A percentile compares a stretch with the other conserved stretches of the same genome.
These are phyloP conservation scores for Globisporangium echinulatum DNA, from an alignment of 352 stramenopile species.

Conservation along the genomic window DNA sequence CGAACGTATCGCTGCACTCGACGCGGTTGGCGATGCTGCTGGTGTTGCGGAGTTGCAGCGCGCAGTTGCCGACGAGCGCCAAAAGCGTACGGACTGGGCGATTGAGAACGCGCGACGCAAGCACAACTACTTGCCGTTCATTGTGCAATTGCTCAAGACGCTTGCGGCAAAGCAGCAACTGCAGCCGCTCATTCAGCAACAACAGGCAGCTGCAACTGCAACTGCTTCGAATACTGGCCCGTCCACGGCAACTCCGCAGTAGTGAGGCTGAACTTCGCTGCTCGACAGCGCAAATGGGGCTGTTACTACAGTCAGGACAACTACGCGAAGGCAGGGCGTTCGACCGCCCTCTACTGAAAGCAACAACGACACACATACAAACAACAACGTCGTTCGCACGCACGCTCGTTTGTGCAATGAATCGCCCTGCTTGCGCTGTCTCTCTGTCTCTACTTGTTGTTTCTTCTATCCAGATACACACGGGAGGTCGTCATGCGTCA, in stretches of 20 bases:
- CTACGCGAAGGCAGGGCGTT: too few relatives aligned
- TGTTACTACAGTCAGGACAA: too few relatives aligned
- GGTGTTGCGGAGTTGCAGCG: constrained; percentile 38
- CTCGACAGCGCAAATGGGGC: too few relatives aligned
- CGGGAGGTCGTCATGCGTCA: too few relatives aligned
- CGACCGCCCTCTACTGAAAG: too few relatives aligned
- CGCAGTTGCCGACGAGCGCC: constrained; percentile 40
- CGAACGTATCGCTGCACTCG: constrained; percentile 33
- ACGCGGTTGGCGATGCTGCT: constrained; percentile 22
- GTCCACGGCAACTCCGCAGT: too few relatives aligned
- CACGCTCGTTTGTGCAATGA: not conserved
- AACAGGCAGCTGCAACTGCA: constrained; percentile 22
- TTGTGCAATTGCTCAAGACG: constrained; percentile 90
- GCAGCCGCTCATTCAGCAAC: constrained; percentile 67
- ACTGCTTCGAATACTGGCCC: too few relatives aligned
- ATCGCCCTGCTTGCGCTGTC: not conserved
- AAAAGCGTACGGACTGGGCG: constrained; percentile 77
- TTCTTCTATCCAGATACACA: not conserved
- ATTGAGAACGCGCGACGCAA: constrained; percentile 91
- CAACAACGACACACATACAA: not conserved
- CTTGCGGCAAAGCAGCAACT: constrained; percentile 89
- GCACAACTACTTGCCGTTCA: constrained; percentile 97
- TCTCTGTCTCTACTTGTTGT: not conserved
- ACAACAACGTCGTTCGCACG: not conserved
- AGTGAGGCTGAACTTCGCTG: too few relatives aligned